Evolutionary conservation across 768 basidiomycete genomes (phyloP), one percentile per base, ranked within the genome.

Genomic region (Russula lepida): DNA sequence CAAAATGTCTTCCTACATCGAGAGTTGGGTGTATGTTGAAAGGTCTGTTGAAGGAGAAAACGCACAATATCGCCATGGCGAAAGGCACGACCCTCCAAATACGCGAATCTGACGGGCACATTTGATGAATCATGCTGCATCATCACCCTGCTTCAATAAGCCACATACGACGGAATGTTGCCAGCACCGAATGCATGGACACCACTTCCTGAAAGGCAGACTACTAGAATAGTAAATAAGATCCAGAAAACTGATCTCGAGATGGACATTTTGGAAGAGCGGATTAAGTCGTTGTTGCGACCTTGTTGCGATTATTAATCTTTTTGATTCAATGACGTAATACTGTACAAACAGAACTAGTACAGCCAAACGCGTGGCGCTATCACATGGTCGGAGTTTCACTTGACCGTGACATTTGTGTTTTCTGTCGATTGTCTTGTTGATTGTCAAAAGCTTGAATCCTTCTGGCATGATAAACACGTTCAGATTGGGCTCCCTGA

Each of bases 11-110:
- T 89, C 89, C 86, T 92, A 72, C 44, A 69, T 64, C 60, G 70
- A 68, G 13, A 64, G 59, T 68, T 21, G 28, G 54, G n/a, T 7
- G 28, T n/a, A 37, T 64, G 60, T 32, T 59, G 54, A 47, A 6
- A 54, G 4, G 7, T 2, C 4, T 41, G 11, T 19, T 19, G 27
- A 50, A 63, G 37, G 2, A 67, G 8, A 28, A 11, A 4, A 67
- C 72, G 67, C 76, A 77, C 80, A 59, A 97, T 93, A 72, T 97
- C 92, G 46, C 94, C 94, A 70, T 97, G 93, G 50, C 92, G 77
- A 74, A 89, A 90, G 1, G 89, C 89, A 65, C 79, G 84, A 41
- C 88, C 91, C 71, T 95, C 92, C 73, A 95, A 81, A 71, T 87
- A 95, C 6, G 89, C 86, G 70, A 85, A 91, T 23, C 88, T 88